A percentile compares a stretch with the other conserved stretches of the same genome.
phyloP scores from a whole-genome alignment of 2,329 filamentous ascomycete genomes.

The Passalora sequoiae region DNA sequence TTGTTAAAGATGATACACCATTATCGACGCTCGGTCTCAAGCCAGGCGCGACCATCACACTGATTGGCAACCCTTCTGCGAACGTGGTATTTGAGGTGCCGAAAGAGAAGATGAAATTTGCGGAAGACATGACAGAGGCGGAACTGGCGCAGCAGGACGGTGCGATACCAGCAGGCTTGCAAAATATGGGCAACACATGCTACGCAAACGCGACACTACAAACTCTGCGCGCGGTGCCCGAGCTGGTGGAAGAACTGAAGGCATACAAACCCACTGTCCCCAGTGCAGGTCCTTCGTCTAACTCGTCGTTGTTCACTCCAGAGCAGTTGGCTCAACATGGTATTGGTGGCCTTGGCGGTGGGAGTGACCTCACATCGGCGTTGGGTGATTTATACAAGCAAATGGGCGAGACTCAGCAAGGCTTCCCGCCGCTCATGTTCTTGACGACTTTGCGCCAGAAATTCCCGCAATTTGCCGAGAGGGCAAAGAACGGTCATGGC shows the following conservation, averaged over 20 bases:
- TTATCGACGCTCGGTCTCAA: conserved; percentile 81
- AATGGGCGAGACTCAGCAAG: conserved; percentile 83
- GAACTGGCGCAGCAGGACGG: conserved; percentile 78
- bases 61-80: conserved; percentile 85
- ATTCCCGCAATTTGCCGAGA: conserved; percentile 92
- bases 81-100: conserved; percentile 61
- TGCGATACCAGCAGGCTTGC: conserved; percentile 79
- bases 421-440: conserved; percentile 79
- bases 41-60: conserved; percentile 81
- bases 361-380: conserved; percentile 68
- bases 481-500: conserved; percentile 71
- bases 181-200: conserved; percentile 95
- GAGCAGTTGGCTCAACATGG: conserved; percentile 46
- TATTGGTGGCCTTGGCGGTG: conserved; percentile 53
- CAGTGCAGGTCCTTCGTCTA: conserved; percentile 19
- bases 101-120: conserved; percentile 75
- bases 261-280: conserved; percentile 49
- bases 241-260: conserved; percentile 73
- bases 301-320: conserved; percentile 30
- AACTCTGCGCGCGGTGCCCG: conserved; percentile 78
- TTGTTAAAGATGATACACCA: conserved; percentile 91
- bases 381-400: conserved; percentile 79
- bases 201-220: conserved; percentile 98
- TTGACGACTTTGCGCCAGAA: conserved; percentile 70
- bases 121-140: conserved; percentile 96